phyloP scores from a whole-genome alignment of 1,284 basidiomycete genomes.

The Microbotryomycetes sp. region DNA sequence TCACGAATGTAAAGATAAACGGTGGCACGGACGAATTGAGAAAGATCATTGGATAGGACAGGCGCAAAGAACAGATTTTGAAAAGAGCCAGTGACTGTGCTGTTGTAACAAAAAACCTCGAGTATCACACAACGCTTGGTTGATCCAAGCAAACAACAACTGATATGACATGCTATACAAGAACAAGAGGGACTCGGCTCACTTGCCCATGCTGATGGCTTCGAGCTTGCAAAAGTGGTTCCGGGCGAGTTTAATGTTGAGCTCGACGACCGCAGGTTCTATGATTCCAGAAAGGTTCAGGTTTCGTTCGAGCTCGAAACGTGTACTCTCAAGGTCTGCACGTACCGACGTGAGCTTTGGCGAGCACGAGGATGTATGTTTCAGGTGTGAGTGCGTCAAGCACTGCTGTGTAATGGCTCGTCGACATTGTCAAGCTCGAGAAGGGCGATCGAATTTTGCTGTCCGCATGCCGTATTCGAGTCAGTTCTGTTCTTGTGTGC shows the following conservation, averaged over 20 bases:
- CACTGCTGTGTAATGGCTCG: conserved; percentile 65
- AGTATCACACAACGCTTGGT: background rate
- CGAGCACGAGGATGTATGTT: conserved; percentile 85
- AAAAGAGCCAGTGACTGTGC: background rate
- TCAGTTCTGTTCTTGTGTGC: too few species aligned
- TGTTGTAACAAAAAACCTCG: background rate
- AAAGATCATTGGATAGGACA: conserved; percentile 55
- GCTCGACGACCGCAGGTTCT: conserved; percentile 75
- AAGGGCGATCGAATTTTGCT: conserved; percentile 34
- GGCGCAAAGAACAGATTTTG: background rate
- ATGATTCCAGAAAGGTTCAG: conserved; percentile 3
- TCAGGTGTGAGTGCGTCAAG: conserved; percentile 89
- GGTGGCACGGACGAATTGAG: conserved; percentile 66
- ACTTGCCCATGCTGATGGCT: conserved; percentile 16
- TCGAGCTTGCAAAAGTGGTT: conserved; percentile 59
- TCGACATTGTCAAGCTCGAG: conserved; percentile 40
- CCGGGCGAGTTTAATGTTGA: conserved; percentile 73
- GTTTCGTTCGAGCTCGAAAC: background rate
- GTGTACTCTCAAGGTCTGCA: background rate
- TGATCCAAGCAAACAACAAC: background rate
- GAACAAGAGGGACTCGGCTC: background rate
- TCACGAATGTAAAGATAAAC: conserved; percentile 63
- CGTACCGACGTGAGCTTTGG: conserved; percentile 49
- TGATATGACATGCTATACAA: background rate
- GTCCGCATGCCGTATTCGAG: too few species aligned